Evolutionary conservation across 495 filamentous ascomycete species (phyloP), one percentile per base, ranked within the genome.

Genomic region (Annulohypoxylon nitens): DNA sequence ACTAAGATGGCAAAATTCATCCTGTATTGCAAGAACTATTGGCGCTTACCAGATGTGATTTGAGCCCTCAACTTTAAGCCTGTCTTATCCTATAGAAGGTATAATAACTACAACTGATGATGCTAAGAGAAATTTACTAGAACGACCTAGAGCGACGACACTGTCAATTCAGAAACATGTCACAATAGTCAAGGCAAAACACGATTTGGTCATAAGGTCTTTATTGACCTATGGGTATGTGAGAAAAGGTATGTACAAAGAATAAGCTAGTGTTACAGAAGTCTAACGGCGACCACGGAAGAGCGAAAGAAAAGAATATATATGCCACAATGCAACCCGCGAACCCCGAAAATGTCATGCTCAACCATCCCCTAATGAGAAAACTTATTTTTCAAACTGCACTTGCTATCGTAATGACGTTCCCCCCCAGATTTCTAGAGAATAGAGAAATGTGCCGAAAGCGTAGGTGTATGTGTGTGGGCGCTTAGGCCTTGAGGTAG

Each of bases 401-500:
- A 16, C n/a, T 11, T 10, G 30, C 14, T 37, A 57, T 57, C 53
- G 53, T 57, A 20, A 57, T 33, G 36, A 16, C 53, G 33, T 37
- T 30, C 30, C 53, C 20, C 20, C 9, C 33, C 51, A 25, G n/a
- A 3, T 36, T 30, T 55, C 30, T 36, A 20, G 8, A 14, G 10
- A 43, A 39, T 14, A 43, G 39, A 43, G 39, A 43, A 43, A 43
- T n/a, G 39, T 2, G 39, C 3, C 39, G n/a, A 37, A 26, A 57
- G 5, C 36, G 74, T 77, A 81, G 18, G 75, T 30, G 30, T 30
- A 6, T 30, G 30, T 30, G 26, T 30, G 30, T 30, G 30, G 3
- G 30, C 30, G 30, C 36, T 75, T 77, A 81, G 18, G 75, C 78
- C 18, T 72, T 68, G 76, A 80, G 77, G 39, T 61, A 36, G 41